Percentiles rank a stretch among this genome's conserved stretches.
Evolutionary conservation across 768 basidiomycete genomes (phyloP).

Genomic region (Pisolithus tinctorius): DNA sequence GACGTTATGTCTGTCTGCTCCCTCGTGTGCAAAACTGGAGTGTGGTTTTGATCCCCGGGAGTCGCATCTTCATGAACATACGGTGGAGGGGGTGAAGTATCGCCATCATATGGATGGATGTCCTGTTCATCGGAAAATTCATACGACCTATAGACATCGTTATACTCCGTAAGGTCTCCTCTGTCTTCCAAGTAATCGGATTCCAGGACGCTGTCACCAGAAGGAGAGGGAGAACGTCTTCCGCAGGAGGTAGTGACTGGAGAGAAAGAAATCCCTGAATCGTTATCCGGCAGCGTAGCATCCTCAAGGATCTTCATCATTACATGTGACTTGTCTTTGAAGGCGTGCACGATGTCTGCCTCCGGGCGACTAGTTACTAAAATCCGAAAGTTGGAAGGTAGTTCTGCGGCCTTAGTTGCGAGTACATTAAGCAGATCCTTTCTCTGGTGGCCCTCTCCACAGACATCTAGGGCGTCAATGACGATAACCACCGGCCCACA

Average conservation of each 20-base stretch:
- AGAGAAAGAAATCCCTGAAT: background rate
- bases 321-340: conserved; percentile 3
- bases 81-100: background rate
- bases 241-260: background rate
- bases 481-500: conserved; percentile 29
- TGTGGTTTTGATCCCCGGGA: background rate
- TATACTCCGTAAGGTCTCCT: background rate
- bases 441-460: conserved; percentile 13
- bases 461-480: conserved; percentile 30
- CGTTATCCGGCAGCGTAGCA: background rate
- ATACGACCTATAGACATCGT: background rate
- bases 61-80: background rate
- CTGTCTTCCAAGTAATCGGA: background rate
- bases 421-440: conserved; percentile 17
- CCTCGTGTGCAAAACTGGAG: background rate
- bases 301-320: background rate
- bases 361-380: conserved; percentile 24
- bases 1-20: background rate
- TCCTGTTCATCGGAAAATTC: background rate
- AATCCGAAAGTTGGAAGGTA: conserved; percentile 21
- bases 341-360: conserved; percentile 8
- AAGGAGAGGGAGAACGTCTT: background rate
- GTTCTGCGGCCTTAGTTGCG: background rate
- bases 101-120: background rate
- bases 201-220: background rate